Conservation (phyloP, 768 basidiomycete species). For the Termitomyces sp. region DNA sequence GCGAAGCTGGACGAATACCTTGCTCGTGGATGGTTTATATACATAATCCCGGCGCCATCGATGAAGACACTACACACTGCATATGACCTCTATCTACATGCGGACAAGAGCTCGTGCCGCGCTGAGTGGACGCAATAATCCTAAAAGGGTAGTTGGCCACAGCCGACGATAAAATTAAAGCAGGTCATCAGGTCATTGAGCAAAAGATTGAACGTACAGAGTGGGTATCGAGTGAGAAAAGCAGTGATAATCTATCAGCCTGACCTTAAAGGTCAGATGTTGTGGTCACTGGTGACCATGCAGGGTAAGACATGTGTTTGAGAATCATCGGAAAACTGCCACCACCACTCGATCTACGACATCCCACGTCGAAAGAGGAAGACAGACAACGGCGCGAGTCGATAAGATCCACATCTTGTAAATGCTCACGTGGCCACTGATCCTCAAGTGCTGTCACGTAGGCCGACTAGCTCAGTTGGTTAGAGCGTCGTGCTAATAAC, state of each 20-base stretch:
- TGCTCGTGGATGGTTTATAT: neutral
- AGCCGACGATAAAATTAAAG: neutral
- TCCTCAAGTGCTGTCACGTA: too few relatives aligned
- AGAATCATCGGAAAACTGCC: too few relatives aligned
- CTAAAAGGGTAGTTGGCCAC: neutral
- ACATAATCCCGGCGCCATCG: neutral
- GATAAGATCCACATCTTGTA: too few relatives aligned
- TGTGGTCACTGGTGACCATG: too few relatives aligned
- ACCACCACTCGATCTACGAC: too few relatives aligned
- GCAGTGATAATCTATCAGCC: neutral
- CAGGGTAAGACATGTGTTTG: too few relatives aligned
- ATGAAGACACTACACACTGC: neutral
- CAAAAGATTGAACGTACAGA: neutral
- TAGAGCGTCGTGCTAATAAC: constrained; percentile 91
- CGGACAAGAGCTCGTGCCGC: neutral
- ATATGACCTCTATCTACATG: neutral
- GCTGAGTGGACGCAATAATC: neutral
- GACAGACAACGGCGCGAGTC: too few relatives aligned
- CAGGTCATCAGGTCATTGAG: neutral
- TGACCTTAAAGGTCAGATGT: too few relatives aligned
- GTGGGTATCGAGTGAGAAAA: neutral
- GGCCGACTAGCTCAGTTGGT: constrained; percentile 93
- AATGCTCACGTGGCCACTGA: too few relatives aligned
- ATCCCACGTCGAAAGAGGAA: too few relatives aligned
- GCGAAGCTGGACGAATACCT: neutral